phyloP scores from a whole-genome alignment of 257 asterid species.

The Solanum lignicaule region DNA sequence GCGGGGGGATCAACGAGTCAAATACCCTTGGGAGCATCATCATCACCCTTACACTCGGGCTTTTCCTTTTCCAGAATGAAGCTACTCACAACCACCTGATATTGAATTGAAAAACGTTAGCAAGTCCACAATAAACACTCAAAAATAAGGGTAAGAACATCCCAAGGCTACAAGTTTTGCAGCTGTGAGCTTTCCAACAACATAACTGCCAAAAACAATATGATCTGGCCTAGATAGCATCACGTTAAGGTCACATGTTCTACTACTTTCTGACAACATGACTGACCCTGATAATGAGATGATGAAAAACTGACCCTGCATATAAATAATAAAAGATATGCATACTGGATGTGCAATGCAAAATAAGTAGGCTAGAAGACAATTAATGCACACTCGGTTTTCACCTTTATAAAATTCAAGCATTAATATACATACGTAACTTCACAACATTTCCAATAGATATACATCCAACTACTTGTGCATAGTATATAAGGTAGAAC shows the following conservation, averaged over 20 bases:
- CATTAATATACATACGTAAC: no score
- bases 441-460: not conserved
- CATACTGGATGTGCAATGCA: no score
- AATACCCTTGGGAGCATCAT: not conserved
- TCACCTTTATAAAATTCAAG: no score
- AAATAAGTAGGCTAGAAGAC: no score
- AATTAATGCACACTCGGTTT: no score
- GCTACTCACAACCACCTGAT: not conserved
- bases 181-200: not conserved
- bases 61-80: no score
- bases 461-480: no score
- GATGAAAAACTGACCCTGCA: not conserved
- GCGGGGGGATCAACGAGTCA: not conserved
- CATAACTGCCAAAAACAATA: not conserved
- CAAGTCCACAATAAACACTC: not conserved
- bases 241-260: not conserved
- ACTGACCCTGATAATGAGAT: not conserved
- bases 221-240: not conserved
- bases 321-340: no score
- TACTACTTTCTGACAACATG: not conserved
- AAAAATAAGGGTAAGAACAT: not conserved
- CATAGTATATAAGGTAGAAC: no score
- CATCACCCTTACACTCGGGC: not conserved
- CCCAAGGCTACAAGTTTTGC: not conserved
- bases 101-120: no score